Conservation (phyloP, 2,329 filamentous ascomycete species). For the Arthrinium phaeospermum region DNA sequence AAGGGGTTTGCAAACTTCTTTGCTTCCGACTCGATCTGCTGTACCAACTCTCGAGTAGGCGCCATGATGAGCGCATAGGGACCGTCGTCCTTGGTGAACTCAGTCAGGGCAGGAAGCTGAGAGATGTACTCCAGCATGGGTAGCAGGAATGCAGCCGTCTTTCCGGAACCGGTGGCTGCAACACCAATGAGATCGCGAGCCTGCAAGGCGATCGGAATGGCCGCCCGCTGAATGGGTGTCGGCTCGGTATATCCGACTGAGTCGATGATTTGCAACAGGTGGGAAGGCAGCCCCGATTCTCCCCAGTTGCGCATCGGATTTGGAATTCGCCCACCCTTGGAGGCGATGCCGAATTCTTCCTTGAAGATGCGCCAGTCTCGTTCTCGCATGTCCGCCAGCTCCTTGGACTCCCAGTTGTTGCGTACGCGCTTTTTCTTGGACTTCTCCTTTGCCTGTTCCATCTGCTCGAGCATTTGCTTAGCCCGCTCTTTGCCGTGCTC, state of each 20-base stretch:
- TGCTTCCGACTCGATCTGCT: conserved; percentile 95
- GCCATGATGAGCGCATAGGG: conserved; percentile 97
- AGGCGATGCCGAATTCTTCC: conserved; percentile 96
- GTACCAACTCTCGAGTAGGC: conserved; percentile 94
- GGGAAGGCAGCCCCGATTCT: conserved; percentile 80
- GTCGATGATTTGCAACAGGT: conserved; percentile 80
- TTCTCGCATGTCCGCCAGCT: conserved; percentile 90
- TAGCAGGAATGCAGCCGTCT: conserved; percentile 93
- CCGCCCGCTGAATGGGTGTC: conserved; percentile 88
- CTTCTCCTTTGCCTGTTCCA: conserved; percentile 76
- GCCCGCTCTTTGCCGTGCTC: conserved; percentile 80
- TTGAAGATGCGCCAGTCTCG: conserved; percentile 99
- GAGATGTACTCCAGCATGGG: conserved; percentile 94
- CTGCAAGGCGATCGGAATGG: conserved; percentile 93
- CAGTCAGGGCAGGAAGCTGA: conserved; percentile 82
- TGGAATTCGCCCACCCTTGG: conserved; percentile 88
- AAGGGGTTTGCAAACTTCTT: conserved; percentile 89
- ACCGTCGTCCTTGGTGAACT: conserved; percentile 88
- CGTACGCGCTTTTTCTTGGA: conserved; percentile 77
- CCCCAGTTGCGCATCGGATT: conserved; percentile 96
- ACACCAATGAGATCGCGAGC: conserved; percentile 97
- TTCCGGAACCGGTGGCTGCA: conserved; percentile 95
- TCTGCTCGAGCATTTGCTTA: conserved; percentile 82
- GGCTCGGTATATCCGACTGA: conserved; percentile 91
- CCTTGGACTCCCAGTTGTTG: conserved; percentile 96